Conservation (phyloP, 1,284 basidiomycete species). For the Lignosus rhinocerotis region DNA sequence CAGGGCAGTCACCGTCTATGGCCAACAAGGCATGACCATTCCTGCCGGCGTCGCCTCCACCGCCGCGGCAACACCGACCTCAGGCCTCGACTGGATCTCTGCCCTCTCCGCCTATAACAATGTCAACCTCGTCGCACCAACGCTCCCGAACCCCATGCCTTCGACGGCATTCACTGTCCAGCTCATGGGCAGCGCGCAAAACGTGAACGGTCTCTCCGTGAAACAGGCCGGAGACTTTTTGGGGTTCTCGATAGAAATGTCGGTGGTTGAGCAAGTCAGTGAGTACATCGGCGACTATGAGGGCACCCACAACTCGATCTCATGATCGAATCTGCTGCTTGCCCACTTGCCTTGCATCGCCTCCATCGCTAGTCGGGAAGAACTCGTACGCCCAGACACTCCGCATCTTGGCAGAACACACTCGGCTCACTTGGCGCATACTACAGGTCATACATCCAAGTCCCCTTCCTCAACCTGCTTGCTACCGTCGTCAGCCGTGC, state of each 20-base stretch:
- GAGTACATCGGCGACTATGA: conserved; percentile 1
- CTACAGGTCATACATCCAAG: conserved; percentile 48
- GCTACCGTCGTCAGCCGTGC: conserved; percentile 61
- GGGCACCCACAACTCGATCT: conserved; percentile 11
- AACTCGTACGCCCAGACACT: conserved; percentile 28
- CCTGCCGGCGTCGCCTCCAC: conserved; percentile 11
- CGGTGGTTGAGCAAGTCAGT: conserved; percentile 60
- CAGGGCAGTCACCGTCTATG: conserved; percentile 24
- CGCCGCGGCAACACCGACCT: conserved; percentile 6
- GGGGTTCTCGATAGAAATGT: conserved; percentile 75
- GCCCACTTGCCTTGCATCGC: not conserved
- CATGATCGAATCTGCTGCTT: conserved; percentile 7
- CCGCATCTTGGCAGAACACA: conserved; percentile 23
- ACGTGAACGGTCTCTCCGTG: conserved; percentile 45
- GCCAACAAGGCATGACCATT: conserved; percentile 21
- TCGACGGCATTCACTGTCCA: conserved; percentile 29
- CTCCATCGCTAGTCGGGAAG: conserved; percentile 12
- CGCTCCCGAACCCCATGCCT: conserved; percentile 18
- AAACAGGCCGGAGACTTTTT: conserved; percentile 61
- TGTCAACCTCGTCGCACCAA: conserved; percentile 23
- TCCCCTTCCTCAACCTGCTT: conserved; percentile 77
- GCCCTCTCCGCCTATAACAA: conserved; percentile 26
- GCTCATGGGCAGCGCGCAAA: conserved; percentile 22
- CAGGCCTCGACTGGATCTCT: conserved; percentile 17
- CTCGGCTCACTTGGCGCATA: conserved; percentile 9